Percentiles rank a stretch among this genome's conserved stretches.
These are phyloP conservation scores for Prunus fruticosa DNA, from an alignment of 306 rosid genomes.

Conservation along the genomic window DNA sequence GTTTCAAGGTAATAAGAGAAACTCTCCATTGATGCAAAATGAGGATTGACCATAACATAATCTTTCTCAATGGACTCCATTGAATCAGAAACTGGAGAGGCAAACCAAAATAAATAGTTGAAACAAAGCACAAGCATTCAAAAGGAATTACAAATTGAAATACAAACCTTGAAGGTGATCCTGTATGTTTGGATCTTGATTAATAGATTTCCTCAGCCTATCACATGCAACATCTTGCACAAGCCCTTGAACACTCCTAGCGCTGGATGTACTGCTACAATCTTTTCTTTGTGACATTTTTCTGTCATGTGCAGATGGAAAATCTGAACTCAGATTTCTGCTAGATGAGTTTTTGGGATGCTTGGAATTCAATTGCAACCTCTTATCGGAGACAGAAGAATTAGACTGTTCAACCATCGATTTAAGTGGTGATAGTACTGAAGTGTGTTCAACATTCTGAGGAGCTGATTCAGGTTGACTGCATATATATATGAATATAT, in stretches of 20 bases:
- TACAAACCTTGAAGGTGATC: constrained; percentile 55
- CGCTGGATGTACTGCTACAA: constrained; percentile 23
- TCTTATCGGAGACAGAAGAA: constrained; percentile 26
- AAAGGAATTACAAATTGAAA: constrained; percentile 11
- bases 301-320: constrained; percentile 25
- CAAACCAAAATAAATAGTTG: constrained; percentile 12
- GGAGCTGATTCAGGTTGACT: neutral
- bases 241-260: constrained; percentile 26
- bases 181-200: constrained; percentile 30
- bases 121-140: constrained; percentile 20
- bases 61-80: constrained; percentile 81
- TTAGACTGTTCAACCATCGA: constrained; percentile 27
- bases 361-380: constrained; percentile 34
- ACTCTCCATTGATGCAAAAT: constrained; percentile 51
- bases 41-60: constrained; percentile 70
- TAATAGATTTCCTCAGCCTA: constrained; percentile 34
- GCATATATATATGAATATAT: neutral
- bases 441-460: constrained; percentile 31
- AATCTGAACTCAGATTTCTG: constrained; percentile 26
- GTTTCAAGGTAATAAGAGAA: constrained; percentile 61
- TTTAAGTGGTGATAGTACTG: constrained; percentile 28
- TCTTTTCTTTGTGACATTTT: constrained; percentile 22
- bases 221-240: constrained; percentile 31
- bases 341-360: constrained; percentile 32
- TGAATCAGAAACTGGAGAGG: constrained; percentile 60